Evolutionary conservation across 1,139 yeast species (phyloP), one percentile per base, ranked within the genome.

Genomic region (Hansenula sp.): DNA sequence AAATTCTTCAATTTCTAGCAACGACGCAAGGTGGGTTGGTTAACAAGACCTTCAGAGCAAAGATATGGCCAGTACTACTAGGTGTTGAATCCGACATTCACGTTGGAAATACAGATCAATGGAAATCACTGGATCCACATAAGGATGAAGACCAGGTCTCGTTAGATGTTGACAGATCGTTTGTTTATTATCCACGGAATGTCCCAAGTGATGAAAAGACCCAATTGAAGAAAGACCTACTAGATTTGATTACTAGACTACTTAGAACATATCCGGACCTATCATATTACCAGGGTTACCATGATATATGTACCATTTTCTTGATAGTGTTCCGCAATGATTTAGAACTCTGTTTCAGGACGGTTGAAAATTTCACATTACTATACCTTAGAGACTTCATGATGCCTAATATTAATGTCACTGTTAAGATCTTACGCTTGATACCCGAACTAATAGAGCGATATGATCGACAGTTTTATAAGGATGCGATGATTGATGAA

Each of bases 271-370:
- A 84, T 54, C 91, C 91, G 0, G 56, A 63, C 10, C 67, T 91
- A 38, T 70, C 78, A 47, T 93, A 93, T 62, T 93, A 89, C 60
- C 99, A 93, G 64, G 99, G 99, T 0, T 89, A 77, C 60, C 98
- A 93, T 64, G 98, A 93, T 58, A 70, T 91, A 32, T 91, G 90
- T 2, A 76, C 87, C 41, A 73, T 86, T 10, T 67, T 87, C n/a
- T 66, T 85, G 18, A 57, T 83, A 18, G 76, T 84, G 0, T 78
- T 79, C 54, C 73, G 71, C 39, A 68, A 64, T 12, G 50, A 62
- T 30, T 76, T 84, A 0, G 17, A 41, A 17, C 5, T 27, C 12
- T 11, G 41, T 49, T 72, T 74, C 49, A 60, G 59, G 38, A 58
- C 79, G 25, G 65, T 90, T 43, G 87, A 84, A 47, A 60, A 64